These are phyloP conservation scores for Solanum chacoense DNA, from an alignment of 305 asterid species.

Conservation along the genomic window DNA sequence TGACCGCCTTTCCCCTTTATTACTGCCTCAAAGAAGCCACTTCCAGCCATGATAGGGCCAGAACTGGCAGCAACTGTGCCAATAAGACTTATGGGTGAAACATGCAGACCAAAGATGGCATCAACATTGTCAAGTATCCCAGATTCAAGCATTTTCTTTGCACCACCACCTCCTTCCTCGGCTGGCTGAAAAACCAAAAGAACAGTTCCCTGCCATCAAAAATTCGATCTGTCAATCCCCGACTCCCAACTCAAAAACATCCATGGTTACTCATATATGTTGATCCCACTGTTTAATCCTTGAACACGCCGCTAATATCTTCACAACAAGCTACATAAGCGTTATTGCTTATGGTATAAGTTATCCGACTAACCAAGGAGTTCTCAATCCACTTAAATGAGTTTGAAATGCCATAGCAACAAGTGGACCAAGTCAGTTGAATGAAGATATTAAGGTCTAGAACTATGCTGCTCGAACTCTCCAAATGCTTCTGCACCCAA, in stretches of 20 bases:
- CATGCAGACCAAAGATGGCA: slow-evolving; percentile 57
- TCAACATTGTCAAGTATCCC: slow-evolving; percentile 40
- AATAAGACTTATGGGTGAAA: slow-evolving; percentile 19
- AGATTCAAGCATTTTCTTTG: slow-evolving; percentile 47
- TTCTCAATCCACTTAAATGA: neutral
- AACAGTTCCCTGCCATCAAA: slow-evolving; percentile 43
- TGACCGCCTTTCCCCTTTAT: slow-evolving; percentile 69
- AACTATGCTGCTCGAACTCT: neutral
- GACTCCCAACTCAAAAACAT: neutral
- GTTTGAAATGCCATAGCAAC: neutral
- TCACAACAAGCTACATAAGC: neutral
- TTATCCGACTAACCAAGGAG: neutral
- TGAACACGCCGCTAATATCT: neutral
- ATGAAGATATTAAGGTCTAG: neutral
- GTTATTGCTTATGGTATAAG: neutral
- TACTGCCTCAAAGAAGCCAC: slow-evolving; percentile 51
- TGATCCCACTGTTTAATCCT: neutral
- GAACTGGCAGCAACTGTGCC: slow-evolving; percentile 30
- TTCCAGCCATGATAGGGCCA: slow-evolving; percentile 46
- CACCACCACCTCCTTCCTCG: slow-evolving; percentile 70
- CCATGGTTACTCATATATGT: neutral
- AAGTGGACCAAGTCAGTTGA: neutral
- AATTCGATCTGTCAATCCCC: neutral
- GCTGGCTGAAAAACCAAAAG: slow-evolving; percentile 70
- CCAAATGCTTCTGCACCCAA: neutral